Evolutionary conservation across 2,329 filamentous ascomycete genomes (phyloP).

Genomic region (Canariomyces notabilis): DNA sequence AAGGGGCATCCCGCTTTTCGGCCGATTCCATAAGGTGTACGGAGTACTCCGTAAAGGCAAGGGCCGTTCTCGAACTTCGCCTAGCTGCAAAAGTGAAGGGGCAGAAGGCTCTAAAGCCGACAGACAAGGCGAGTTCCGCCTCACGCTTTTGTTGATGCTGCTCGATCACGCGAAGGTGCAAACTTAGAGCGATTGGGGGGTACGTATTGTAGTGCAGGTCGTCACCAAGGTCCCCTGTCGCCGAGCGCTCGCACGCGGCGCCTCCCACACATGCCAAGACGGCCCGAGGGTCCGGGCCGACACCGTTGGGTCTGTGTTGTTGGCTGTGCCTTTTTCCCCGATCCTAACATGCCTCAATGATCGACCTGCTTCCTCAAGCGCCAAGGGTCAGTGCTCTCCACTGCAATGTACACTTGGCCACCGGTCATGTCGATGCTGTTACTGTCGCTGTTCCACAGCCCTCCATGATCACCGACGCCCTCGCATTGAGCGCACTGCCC

Average conservation of each 20-base stretch:
- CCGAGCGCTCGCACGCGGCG: constrained; percentile 7
- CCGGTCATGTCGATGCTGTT: constrained; percentile 5
- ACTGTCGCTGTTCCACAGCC: constrained; percentile 2
- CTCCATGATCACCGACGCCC: not conserved
- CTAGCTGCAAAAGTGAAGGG: too few relatives aligned
- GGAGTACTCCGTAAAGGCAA: too few relatives aligned
- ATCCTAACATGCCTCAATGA: constrained; percentile 21
- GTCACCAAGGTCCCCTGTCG: not conserved
- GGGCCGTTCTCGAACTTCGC: too few relatives aligned
- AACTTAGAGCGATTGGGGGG: not conserved
- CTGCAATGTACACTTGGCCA: constrained; percentile 4
- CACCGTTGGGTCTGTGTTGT: constrained; percentile 14
- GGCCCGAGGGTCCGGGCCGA: constrained; percentile 18
- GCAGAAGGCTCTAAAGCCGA: too few relatives aligned
- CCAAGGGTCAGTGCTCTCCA: constrained; percentile 20
- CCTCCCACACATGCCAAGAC: constrained; percentile 14
- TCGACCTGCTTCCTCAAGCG: constrained; percentile 19
- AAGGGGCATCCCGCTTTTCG: too few relatives aligned
- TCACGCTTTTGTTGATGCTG: too few relatives aligned
- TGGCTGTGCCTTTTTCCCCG: constrained; percentile 18
- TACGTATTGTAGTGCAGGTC: not conserved
- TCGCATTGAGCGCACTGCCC: constrained; percentile 20
- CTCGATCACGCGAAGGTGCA: too few relatives aligned
- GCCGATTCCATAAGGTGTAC: too few relatives aligned
- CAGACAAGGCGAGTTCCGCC: too few relatives aligned